These are phyloP conservation scores for Cladophialophora bantiana DNA, from an alignment of 2,329 filamentous ascomycete genomes.

Conservation along the genomic window DNA sequence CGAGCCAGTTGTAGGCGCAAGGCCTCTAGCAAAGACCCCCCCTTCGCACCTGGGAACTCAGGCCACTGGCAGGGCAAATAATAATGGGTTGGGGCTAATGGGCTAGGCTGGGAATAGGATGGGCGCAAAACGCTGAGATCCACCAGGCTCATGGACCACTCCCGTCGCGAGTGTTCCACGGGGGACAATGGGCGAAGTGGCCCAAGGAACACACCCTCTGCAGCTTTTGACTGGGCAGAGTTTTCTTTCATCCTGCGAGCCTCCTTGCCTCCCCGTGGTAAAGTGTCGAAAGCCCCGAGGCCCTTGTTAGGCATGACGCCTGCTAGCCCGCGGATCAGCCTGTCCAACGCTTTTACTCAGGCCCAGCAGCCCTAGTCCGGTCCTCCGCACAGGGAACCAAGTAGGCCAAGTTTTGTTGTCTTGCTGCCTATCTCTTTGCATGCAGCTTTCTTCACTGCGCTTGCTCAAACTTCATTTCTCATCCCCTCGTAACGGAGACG, in stretches of 20 bases:
- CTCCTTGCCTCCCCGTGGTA: background rate
- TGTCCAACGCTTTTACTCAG: conserved; percentile 3
- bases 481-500: conserved; percentile 17
- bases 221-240: conserved; percentile 4
- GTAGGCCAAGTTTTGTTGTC: background rate
- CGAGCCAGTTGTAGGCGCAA: conserved; percentile 13
- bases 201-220: conserved; percentile 3
- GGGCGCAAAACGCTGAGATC: conserved; percentile 7
- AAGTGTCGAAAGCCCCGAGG: background rate
- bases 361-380: background rate
- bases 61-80: conserved; percentile 20
- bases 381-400: background rate
- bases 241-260: conserved; percentile 2
- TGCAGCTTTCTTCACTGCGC: conserved; percentile 16
- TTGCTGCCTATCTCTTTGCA: conserved; percentile 5
- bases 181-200: background rate
- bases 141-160: conserved; percentile 9
- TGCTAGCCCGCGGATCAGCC: conserved; percentile 5
- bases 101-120: conserved; percentile 21
- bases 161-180: conserved; percentile 7
- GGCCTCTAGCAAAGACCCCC: conserved; percentile 2
- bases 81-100: conserved; percentile 22
- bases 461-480: conserved; percentile 17
- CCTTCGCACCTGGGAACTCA: conserved; percentile 15
- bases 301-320: conserved; percentile 8